Evolutionary conservation across 2,329 filamentous ascomycete genomes (phyloP), one percentile per base, ranked within the genome.

Genomic region (Fusarium sterilihyphosum): DNA sequence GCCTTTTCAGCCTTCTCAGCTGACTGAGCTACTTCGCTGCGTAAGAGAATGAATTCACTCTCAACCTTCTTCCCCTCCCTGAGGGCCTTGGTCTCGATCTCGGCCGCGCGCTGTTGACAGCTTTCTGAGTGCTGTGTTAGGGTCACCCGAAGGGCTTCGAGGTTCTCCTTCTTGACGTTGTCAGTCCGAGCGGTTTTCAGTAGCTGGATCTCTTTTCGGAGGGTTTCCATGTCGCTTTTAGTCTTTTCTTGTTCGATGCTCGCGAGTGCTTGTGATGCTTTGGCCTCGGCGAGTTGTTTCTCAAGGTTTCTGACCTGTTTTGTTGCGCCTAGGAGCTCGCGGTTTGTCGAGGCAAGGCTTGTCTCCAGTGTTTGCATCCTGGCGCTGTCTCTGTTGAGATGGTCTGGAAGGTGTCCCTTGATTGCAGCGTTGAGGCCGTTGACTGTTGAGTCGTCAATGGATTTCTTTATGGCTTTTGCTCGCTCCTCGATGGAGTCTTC

Each of bases 301-400:
- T 52, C 12, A 0, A 52, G 31, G 1, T 20, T 6, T 0, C 0
- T 16, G 31, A 52, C 17, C 0, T 24, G 4, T 1, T 52, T 35
- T 8, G 1, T 20, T 4, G 49, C 12, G 1, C 11, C 12, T 16
- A 20, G 12, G 0, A 52, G 31, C 0, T 35, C 31, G 2, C 9
- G n/a, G 12, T 8, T 11, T 3, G 12, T 20, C 2, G 49, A 16
- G 17, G 17, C 17, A 0, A 24, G 31, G 4, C 8, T 13, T 0
- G 2, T 10, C 12, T 47, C 44, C 5, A 47, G 5, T 7, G 1
- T 0, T 0, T 26, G 12, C 2, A 46, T 6, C 6, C 44, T 20
- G 0, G 5, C 20, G 12, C 3, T 20, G 12, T 6, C 35, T 10
- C 7, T 14, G 3, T 8, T 35, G 1, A 35, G 33, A 35, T 1